Evolutionary conservation across 1,139 yeast genomes (phyloP), one percentile per base, ranked within the genome.

Genomic region (Spathaspora sp.): DNA sequence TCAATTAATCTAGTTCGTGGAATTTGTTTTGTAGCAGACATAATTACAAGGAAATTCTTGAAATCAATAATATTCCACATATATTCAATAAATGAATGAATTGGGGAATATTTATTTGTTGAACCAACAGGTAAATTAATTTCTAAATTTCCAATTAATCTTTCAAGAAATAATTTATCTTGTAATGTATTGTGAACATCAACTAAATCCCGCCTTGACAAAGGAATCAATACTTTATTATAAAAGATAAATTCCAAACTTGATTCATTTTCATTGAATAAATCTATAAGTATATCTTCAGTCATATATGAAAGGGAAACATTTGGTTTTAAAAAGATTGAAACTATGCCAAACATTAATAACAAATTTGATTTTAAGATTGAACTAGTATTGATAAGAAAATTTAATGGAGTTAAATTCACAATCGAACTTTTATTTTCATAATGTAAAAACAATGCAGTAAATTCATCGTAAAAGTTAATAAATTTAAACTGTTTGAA

Each of bases 281-380:
- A 47, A 46, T 63, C 65, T 13, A 63, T 48, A 1, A 64, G 39
- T 1, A 45, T 37, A 41, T 62, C 65, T 26, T 52, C 50, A 13
- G 52, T 49, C 10, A 56, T 45, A 29, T 65, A 56, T 1, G 63
- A 51, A 39, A 69, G 53, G n/a, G 57, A 58, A 39, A 58, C 61
- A 51, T 67, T 68, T 4, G 74, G 70, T 44, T 61, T 59, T 11
- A 62, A 45, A 11, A 67, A 60, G 1, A 69, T 52, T 25, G 60
- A 50, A 3, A 63, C 62, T 8, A 67, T 52, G 5, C 61, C 61
- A 45, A 59, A 61, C 61, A 67, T 56, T 4, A 57, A 48, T 23
- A 68, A 47, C 6, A 68, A 48, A 41, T 57, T 59, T 3, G 63
- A 47, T 42, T 55, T 55, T 42, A 67, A 45, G 3, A 48, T 45